Evolutionary conservation across 306 rosid species (phyloP), one percentile per base, ranked within the genome.

Genomic region (Begonia fuchsioides): DNA sequence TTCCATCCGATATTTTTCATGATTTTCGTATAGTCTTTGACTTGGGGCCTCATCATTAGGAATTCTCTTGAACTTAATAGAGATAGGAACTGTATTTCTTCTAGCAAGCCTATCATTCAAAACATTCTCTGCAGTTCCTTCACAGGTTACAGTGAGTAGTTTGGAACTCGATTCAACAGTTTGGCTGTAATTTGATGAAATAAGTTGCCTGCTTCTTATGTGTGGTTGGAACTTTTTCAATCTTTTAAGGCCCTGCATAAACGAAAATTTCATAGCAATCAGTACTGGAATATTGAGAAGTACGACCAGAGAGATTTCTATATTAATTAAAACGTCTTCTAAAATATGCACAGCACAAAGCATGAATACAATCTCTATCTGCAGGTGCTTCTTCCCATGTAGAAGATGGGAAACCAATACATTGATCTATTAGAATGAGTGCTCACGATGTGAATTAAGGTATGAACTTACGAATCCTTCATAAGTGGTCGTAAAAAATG

Each of bases 191-290:
- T 62, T 71, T 39, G 71, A 51, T 12, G 49, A 45, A 72, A 55
- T 51, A 38, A 59, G 47, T 44, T 56, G 68, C 52, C 72, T 74
- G 32, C 58, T 45, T 59, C 85, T 79, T 20, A 74, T 73, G 26
- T 77, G 83, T 9, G 76, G 69, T 58, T 65, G 78, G 57, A 69
- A 68, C 68, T 77, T 92, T 75, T 71, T 86, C 76, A 86, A 68
- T 51, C 98, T 76, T 58, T 75, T 82, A 15, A 77, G 75, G 47
- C 80, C 93, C 98, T 92, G 82, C 16, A 32, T 45, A 26, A n/a
- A 39, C 49, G 14, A 9, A 17, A 40, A 53, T 51, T 46, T 49
- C 32, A 54, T 46, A 56, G 52, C 46, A 47, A 17, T 53, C 52
- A 57, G 50, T 52, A 32, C 14, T 3, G 20, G 17, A 16, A 10